phyloP scores from a whole-genome alignment of 106 monocot species.

The Dendrobium officinale region DNA sequence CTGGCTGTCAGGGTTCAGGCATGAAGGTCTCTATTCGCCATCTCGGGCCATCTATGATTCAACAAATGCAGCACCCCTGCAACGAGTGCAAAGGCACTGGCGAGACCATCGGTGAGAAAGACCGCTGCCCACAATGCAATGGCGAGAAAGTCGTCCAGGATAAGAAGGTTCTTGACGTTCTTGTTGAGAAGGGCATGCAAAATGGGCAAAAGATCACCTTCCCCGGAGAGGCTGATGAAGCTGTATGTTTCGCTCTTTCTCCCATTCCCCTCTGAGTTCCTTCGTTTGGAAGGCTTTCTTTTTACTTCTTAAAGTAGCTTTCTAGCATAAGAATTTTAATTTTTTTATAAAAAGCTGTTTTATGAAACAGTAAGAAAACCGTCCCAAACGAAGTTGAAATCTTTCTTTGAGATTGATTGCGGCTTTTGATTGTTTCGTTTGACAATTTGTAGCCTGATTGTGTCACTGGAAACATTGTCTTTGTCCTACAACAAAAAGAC shows the following conservation, averaged over 20 bases:
- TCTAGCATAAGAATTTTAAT: too few relatives aligned
- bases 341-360: too few relatives aligned
- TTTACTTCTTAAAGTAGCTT: too few relatives aligned
- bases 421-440: too few relatives aligned
- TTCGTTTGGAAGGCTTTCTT: too few relatives aligned
- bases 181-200: slow-evolving; percentile 45
- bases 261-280: neutral
- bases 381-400: too few relatives aligned
- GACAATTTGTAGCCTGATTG: slow-evolving; percentile 20
- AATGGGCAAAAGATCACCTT: slow-evolving; percentile 51
- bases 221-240: slow-evolving; percentile 58
- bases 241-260: neutral
- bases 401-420: too few relatives aligned
- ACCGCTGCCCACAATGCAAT: slow-evolving; percentile 44
- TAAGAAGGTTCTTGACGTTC: slow-evolving; percentile 52
- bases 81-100: slow-evolving; percentile 84
- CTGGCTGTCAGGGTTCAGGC: slow-evolving; percentile 71
- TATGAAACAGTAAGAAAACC: too few relatives aligned
- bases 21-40: slow-evolving; percentile 79
- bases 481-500: slow-evolving; percentile 41
- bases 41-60: slow-evolving; percentile 74
- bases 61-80: slow-evolving; percentile 92
- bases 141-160: slow-evolving; percentile 54
- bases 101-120: slow-evolving; percentile 56
- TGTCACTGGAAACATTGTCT: slow-evolving; percentile 45